These are phyloP conservation scores for Diaporthe caulivora DNA, from an alignment of 2,329 filamentous ascomycete species.

Conservation along the genomic window DNA sequence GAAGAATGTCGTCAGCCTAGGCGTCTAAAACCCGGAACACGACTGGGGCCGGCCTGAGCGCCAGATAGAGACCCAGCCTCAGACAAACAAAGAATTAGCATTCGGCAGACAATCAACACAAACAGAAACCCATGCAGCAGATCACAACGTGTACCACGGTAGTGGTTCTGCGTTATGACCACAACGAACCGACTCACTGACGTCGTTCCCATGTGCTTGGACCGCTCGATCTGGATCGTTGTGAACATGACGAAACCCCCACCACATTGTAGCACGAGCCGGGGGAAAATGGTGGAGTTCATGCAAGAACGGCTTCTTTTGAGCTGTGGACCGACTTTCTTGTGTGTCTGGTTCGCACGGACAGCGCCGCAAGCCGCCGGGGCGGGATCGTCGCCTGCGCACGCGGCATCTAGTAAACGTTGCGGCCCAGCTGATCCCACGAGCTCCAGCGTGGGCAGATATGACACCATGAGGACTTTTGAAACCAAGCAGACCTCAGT, in stretches of 20 bases:
- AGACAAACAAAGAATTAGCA: neutral
- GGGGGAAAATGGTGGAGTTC: too few relatives aligned
- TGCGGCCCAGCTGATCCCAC: neutral
- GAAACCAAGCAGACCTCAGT: neutral
- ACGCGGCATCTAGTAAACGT: constrained; percentile 9
- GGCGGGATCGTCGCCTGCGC: neutral
- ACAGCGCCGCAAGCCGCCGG: neutral
- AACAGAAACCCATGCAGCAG: neutral
- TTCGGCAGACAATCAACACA: neutral
- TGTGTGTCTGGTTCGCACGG: neutral
- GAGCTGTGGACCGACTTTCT: neutral
- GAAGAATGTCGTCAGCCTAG: neutral
- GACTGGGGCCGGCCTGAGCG: neutral
- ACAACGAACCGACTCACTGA: neutral
- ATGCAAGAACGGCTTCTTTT: neutral
- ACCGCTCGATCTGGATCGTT: neutral
- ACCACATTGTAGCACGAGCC: neutral
- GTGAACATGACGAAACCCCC: neutral
- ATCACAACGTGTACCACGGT: neutral
- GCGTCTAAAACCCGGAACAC: neutral
- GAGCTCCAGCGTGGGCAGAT: neutral
- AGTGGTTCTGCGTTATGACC: neutral
- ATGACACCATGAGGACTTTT: neutral
- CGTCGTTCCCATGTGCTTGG: neutral
- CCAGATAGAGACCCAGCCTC: neutral